Conservation (phyloP, 345 rosid genomes). For the Salix caprea region DNA sequence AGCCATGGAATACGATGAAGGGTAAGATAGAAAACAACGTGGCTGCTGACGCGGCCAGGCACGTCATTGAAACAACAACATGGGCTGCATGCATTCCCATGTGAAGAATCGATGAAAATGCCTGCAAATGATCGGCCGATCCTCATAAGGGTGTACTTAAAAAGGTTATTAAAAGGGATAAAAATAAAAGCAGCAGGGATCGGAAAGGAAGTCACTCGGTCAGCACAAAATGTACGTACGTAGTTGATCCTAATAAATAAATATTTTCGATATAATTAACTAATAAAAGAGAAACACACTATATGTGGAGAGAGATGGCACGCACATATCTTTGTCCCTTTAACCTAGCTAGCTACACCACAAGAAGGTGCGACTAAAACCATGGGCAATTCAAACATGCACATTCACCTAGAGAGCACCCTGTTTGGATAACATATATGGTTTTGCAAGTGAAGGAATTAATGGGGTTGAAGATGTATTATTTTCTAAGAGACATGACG, state of each 20-base stretch:
- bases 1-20: neutral
- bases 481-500: too few relatives aligned
- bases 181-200: too few relatives aligned
- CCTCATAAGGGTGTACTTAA: neutral
- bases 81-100: slow-evolving; percentile 16
- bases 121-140: neutral
- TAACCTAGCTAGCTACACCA: neutral
- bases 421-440: slow-evolving; percentile 25
- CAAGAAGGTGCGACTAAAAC: slow-evolving; percentile 5
- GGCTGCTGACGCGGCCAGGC: neutral
- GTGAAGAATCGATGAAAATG: slow-evolving; percentile 10
- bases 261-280: too few relatives aligned
- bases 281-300: too few relatives aligned
- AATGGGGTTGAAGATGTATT: slow-evolving; percentile 12
- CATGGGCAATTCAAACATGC: slow-evolving; percentile 33
- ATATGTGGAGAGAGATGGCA: too few relatives aligned
- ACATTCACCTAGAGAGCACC: slow-evolving; percentile 25
- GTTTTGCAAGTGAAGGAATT: slow-evolving; percentile 34
- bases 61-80: neutral
- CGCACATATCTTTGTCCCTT: neutral
- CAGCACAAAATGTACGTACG: too few relatives aligned
- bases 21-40: slow-evolving; percentile 4
- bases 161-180: neutral
- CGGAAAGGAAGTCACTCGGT: too few relatives aligned
- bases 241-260: too few relatives aligned